A percentile compares a stretch with the other conserved stretches of the same genome.
phyloP scores from a whole-genome alignment of 2,329 filamentous ascomycete genomes.

The Botrytis byssoidea region DNA sequence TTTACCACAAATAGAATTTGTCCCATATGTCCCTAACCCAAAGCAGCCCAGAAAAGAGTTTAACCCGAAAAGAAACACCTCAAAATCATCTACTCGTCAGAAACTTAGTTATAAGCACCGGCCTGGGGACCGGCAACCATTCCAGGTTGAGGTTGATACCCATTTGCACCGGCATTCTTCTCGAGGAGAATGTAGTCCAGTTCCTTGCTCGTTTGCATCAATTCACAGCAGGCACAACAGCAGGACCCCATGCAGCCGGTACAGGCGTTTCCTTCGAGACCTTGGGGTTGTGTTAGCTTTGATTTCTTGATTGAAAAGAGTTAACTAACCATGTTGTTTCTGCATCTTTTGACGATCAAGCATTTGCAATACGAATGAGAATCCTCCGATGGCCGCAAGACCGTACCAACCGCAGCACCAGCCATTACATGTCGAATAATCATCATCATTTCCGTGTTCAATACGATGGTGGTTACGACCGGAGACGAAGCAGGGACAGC shows the following conservation, averaged over 20 bases:
- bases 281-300: background rate
- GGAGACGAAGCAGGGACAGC: conserved; percentile 21
- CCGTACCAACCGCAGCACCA: conserved; percentile 13
- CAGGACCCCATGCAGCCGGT: background rate
- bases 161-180: background rate
- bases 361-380: conserved; percentile 18
- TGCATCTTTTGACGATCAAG: conserved; percentile 18
- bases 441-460: conserved; percentile 4
- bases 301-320: background rate
- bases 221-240: conserved; percentile 22
- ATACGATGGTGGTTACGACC: conserved; percentile 21
- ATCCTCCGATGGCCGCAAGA: background rate
- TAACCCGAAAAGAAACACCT: background rate
- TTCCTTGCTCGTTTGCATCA: conserved; percentile 24
- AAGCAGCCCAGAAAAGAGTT: background rate
- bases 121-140: conserved; percentile 10
- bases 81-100: background rate
- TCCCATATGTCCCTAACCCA: background rate
- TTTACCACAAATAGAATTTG: background rate
- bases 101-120: background rate
- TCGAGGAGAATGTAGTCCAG: conserved; percentile 17
- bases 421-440: conserved; percentile 12
- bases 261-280: conserved; percentile 14
- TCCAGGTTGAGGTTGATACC: conserved; percentile 2
- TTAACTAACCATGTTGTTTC: conserved; percentile 10